A percentile compares a stretch with the other conserved stretches of the same genome.
Evolutionary conservation across 176 grass and related monocot genomes (phyloP).

Genomic region (Triticum dicoccoides): DNA sequence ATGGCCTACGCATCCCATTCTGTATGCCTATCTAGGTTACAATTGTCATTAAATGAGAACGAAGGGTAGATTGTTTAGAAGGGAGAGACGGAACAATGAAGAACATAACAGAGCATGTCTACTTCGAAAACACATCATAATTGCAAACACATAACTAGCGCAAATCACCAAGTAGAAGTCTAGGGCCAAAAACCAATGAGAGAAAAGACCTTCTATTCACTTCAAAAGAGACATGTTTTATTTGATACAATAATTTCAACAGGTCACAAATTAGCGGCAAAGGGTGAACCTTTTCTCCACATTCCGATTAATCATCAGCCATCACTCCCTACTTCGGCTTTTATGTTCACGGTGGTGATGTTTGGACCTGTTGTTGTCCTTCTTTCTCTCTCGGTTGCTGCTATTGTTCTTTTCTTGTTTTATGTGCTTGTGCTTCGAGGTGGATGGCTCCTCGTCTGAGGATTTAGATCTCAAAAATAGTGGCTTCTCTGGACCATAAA

Average conservation of each 20-base stretch:
- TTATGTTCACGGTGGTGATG: constrained; percentile 39
- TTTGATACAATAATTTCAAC: not conserved
- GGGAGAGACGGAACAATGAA: not conserved
- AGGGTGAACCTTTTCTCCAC: not conserved
- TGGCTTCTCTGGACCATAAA: constrained; percentile 51
- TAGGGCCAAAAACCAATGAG: not conserved
- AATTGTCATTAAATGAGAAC: not conserved
- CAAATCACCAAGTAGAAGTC: not conserved
- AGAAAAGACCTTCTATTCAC: not conserved
- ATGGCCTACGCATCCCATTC: not conserved
- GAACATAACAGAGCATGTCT: not conserved
- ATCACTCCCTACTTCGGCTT: constrained; percentile 40
- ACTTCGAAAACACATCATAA: not conserved
- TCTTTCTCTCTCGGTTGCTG: constrained; percentile 19
- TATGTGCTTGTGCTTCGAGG: not conserved
- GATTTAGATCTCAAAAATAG: constrained; percentile 31
- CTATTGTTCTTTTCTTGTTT: constrained; percentile 19
- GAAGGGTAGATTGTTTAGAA: not conserved
- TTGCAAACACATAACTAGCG: not conserved
- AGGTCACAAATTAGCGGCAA: not conserved
- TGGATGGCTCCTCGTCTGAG: constrained; percentile 4
- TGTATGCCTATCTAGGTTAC: not conserved
- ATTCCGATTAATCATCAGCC: not conserved
- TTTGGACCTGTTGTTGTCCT: constrained; percentile 33
- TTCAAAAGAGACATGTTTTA: not conserved